A percentile compares a stretch with the other conserved stretches of the same genome.
phyloP scores from a whole-genome alignment of 2,329 filamentous ascomycete species.

The Sclerotinia subarctica region DNA sequence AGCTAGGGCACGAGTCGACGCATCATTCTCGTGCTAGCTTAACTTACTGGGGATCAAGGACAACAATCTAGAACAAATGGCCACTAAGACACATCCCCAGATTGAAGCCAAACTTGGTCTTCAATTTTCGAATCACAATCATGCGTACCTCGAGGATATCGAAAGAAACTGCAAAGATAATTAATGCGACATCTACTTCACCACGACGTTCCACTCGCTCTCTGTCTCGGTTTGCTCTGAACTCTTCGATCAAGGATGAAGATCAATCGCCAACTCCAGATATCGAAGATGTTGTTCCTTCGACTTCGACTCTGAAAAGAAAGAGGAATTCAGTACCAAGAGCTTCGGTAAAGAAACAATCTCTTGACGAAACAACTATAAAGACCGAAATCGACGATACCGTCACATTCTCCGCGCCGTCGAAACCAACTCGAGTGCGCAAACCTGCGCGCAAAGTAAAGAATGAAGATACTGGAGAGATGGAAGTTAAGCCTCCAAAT shows the following conservation, averaged over 20 bases:
- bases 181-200: constrained; percentile 46
- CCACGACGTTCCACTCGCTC: constrained; percentile 48
- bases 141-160: constrained; percentile 53
- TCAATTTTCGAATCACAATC: constrained; percentile 6
- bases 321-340: constrained; percentile 41
- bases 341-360: constrained; percentile 47
- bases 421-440: constrained; percentile 40
- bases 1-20: constrained; percentile 1
- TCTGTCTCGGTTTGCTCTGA: constrained; percentile 48
- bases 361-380: constrained; percentile 37
- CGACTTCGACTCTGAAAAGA: constrained; percentile 42
- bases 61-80: constrained; percentile 11
- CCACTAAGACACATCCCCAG: constrained; percentile 5
- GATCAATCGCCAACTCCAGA: constrained; percentile 39
- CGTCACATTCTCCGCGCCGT: constrained; percentile 31
- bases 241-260: constrained; percentile 32
- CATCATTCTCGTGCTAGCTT: constrained; percentile 15
- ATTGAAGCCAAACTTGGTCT: background rate
- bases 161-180: constrained; percentile 55
- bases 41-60: background rate
- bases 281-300: constrained; percentile 54
- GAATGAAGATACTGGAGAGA: constrained; percentile 43
- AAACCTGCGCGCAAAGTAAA: constrained; percentile 48
- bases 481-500: constrained; percentile 57
- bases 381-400: constrained; percentile 44